Base-by-base conservation (phyloP, 176 grass and related monocot species). In the Oryza longistaminata region DNA sequence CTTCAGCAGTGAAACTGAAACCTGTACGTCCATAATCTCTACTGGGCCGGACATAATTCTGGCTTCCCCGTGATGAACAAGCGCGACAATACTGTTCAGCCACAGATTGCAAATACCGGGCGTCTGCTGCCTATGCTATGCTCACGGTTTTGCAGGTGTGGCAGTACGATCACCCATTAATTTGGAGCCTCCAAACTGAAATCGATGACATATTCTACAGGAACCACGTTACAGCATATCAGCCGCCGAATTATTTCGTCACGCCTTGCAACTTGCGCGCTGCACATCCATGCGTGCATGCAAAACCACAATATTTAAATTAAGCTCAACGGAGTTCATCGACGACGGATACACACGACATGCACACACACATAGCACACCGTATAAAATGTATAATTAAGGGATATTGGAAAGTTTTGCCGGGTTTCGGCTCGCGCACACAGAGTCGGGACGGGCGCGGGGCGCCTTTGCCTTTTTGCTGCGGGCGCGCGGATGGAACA, bases 341-440 rank as follows among this genome's bases (percentile, higher is more conserved):
- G 11, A 45, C n/a, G n/a, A 72, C n/a, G n/a, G 11, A 27, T 29
- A 62, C 19, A 55, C 6, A 19, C 16, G 6, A 1, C 6, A 2
- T 6, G 6, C 5, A 21, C 6, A n/a, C 5, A 21, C 2, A 58
- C 53, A 52, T 6, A 16, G n/a, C 58, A 24, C 58, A 7, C 22
- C 21, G 9, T 24, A 10, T 3, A 62, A 62, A 7, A 9, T 8
- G 9, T 24, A 10, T 3, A 62, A 62, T 35, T 60, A n/a, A 68
- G 79, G 49, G 62, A 34, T 31, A 17, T 22, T 21, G 74, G 66
- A 87, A 87, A 75, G 70, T 13, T 42, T 16, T 2, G 17, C 64
- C 68, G 9, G 79, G 49, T 88, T 82, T 88, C 21, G 74, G 49
- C 24, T 46, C 72, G 71, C 78, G 50, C 79, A 42, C 86, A 66